Percentiles rank a stretch among this genome's conserved stretches.
Evolutionary conservation across 768 basidiomycete species (phyloP).

Genomic region (Lactarius sp.): DNA sequence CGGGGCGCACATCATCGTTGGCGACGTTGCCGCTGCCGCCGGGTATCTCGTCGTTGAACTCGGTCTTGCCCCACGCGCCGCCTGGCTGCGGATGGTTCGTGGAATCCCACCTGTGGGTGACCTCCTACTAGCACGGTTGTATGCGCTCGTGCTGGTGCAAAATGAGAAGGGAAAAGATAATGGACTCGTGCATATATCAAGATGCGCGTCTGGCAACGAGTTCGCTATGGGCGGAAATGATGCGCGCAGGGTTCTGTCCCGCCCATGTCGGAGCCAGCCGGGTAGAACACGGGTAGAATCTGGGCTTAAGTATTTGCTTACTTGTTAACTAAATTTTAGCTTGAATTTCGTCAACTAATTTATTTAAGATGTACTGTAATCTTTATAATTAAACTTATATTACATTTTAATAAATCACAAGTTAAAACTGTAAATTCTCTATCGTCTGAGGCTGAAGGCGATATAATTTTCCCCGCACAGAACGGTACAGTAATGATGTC

Average conservation of each 20-base stretch:
- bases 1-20: constrained; percentile 10
- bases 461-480: background rate
- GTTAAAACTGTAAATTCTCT: no score
- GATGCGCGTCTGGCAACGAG: background rate
- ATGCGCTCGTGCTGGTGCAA: background rate
- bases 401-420: no score
- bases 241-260: background rate
- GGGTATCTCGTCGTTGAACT: constrained; percentile 19
- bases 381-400: no score
- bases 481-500: background rate
- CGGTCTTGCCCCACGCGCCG: constrained; percentile 7
- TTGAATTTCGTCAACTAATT: no score
- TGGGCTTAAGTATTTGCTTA: constrained; percentile 10
- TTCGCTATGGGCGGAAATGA: background rate
- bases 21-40: constrained; percentile 16
- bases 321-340: constrained; percentile 5
- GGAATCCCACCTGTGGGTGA: constrained; percentile 15
- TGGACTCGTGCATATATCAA: background rate
- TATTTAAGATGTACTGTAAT: no score
- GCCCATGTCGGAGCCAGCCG: background rate
- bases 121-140: constrained; percentile 4
- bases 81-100: constrained; percentile 19
- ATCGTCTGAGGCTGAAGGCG: no score
- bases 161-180: background rate
- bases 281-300: constrained; percentile 5